Percentiles rank a stretch among this genome's conserved stretches.
Conservation (phyloP, 179 eudicot species). For the Vitellaria paradoxa region DNA sequence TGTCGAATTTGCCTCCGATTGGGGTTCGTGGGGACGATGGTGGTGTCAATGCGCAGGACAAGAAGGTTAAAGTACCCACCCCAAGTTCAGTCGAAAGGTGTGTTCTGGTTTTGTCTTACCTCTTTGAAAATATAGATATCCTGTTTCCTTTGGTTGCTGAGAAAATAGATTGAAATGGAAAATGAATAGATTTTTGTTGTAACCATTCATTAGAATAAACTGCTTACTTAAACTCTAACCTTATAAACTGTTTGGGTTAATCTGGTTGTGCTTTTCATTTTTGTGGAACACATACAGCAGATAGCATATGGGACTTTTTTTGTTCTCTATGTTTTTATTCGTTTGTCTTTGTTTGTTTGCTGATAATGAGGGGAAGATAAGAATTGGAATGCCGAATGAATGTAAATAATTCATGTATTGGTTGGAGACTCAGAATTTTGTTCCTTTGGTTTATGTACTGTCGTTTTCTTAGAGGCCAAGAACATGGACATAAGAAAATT, state of each 20-base stretch:
- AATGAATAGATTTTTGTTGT: background rate
- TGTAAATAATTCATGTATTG: background rate
- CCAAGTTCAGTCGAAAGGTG: conserved; percentile 72
- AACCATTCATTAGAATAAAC: background rate
- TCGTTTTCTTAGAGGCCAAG: background rate
- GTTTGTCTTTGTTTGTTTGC: background rate
- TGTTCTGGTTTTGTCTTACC: background rate
- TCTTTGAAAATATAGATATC: background rate
- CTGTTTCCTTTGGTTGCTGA: background rate
- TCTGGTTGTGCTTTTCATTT: background rate
- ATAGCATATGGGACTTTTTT: background rate
- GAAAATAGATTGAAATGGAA: background rate
- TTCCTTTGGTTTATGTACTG: background rate
- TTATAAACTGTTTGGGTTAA: background rate
- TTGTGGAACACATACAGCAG: background rate
- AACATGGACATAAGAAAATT: background rate
- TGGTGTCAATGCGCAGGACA: conserved; percentile 28
- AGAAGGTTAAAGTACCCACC: conserved; percentile 41
- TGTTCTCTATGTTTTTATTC: background rate
- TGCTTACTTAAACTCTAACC: background rate
- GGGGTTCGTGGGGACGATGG: conserved; percentile 43
- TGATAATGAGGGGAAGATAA: background rate
- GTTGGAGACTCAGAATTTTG: background rate
- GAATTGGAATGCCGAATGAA: too few relatives aligned
- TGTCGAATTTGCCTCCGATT: conserved; percentile 48